Evolutionary conservation across 2,329 filamentous ascomycete species (phyloP).

Genomic region (Rugonectria rugulosa): DNA sequence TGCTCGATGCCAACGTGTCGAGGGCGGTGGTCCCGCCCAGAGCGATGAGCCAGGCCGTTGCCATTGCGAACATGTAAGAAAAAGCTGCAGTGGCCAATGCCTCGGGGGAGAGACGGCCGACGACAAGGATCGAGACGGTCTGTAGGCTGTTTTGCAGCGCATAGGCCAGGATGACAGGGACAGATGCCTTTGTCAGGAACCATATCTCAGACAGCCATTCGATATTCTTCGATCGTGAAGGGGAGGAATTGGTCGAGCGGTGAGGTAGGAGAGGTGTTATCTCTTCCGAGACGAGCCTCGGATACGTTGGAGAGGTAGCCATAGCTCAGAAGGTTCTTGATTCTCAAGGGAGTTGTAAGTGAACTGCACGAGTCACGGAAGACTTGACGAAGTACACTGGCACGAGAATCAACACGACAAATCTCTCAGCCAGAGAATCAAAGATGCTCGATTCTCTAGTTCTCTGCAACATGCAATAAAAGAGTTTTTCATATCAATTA

Average conservation of each 20-base stretch:
- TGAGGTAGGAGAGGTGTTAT: constrained; percentile 26
- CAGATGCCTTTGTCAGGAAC: constrained; percentile 70
- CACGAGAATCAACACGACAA: no score
- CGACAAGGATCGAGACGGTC: constrained; percentile 81
- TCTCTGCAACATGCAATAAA: not conserved
- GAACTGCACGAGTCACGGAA: not conserved
- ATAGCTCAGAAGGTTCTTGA: not conserved
- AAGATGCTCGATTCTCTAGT: no score
- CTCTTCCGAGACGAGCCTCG: constrained; percentile 23
- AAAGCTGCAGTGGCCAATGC: constrained; percentile 84
- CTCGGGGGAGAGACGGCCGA: constrained; percentile 80
- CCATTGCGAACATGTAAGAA: constrained; percentile 94
- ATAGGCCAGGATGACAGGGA: constrained; percentile 85
- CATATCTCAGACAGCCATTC: constrained; percentile 36
- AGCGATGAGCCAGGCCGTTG: constrained; percentile 85
- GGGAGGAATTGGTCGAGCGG: not conserved
- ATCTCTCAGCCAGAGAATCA: no score
- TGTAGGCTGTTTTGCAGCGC: constrained; percentile 86
- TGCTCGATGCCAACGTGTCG: constrained; percentile 83
- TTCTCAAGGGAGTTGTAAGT: not conserved
- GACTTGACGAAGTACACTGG: not conserved
- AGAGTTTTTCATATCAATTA: no score
- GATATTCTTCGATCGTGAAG: not conserved
- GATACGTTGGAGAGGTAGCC: not conserved
- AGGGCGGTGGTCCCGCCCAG: constrained; percentile 86